Conservation (phyloP, 1,139 yeast species). For the Diutina ranongensis region DNA sequence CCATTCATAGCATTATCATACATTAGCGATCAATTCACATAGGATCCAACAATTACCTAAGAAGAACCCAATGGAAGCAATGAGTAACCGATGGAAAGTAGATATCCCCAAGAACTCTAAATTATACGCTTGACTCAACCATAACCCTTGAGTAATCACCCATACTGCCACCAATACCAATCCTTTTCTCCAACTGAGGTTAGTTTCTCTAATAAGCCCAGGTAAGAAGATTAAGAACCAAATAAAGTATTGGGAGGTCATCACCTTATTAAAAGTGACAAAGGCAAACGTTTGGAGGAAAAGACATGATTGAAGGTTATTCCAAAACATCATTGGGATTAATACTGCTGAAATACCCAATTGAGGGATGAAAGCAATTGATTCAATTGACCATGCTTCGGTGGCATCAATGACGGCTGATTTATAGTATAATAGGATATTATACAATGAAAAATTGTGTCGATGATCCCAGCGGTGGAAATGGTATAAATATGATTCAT, state of each 20-base stretch:
- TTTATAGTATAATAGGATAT: constrained; percentile 58
- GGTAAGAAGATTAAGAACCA: constrained; percentile 89
- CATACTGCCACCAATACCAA: constrained; percentile 38
- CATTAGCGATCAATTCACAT: constrained; percentile 34
- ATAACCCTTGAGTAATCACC: constrained; percentile 59
- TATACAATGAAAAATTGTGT: constrained; percentile 87
- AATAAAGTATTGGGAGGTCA: constrained; percentile 87
- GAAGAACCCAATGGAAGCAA: constrained; percentile 56
- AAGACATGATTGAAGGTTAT: constrained; percentile 48
- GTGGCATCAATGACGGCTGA: constrained; percentile 23
- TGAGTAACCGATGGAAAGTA: constrained; percentile 53
- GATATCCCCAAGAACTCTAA: constrained; percentile 70
- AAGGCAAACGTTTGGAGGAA: constrained; percentile 88
- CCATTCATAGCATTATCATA: neutral
- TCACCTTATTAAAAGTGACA: constrained; percentile 86
- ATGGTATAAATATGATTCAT: constrained; percentile 77
- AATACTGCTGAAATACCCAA: constrained; percentile 44
- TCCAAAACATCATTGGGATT: constrained; percentile 44
- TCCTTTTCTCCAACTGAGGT: constrained; percentile 22
- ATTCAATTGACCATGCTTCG: constrained; percentile 16
- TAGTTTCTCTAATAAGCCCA: constrained; percentile 42
- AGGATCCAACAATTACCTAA: constrained; percentile 54
- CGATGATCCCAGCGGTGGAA: constrained; percentile 79
- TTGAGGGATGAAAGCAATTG: constrained; percentile 78
- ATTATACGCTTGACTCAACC: constrained; percentile 72